Evolutionary conservation across 495 filamentous ascomycete genomes (phyloP), one percentile per base, ranked within the genome.

Genomic region (Rhypophila decipiens): DNA sequence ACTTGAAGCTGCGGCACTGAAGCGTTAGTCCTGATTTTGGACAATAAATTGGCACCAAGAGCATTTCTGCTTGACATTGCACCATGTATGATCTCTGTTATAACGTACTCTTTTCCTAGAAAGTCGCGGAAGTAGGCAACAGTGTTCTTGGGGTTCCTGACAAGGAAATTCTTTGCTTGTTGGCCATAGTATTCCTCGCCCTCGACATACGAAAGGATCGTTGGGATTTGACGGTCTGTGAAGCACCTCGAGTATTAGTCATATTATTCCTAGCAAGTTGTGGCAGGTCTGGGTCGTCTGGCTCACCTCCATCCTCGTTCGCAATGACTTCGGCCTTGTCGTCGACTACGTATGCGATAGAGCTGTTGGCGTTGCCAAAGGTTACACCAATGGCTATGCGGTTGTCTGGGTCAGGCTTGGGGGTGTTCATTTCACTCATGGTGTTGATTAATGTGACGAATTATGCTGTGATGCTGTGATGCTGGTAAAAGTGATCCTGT

Each of bases 291-390:
- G 22, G 19, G 5, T 13, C 18, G 27, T 31, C 27, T 31, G 27
- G 55, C 83, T 63, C 63, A 93, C 89, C 89, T 79, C 93, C 93
- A 69, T 97, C 93, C 70, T 98, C 94, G 70, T 98, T 97, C 49
- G 94, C 93, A 68, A 98, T 97, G 58, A 98, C 91, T 64, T 95
- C 89, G 51, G 89, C 84, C 71, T 91, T 95, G 67, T 90, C 91
- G 57, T 97, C 93, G 37, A 83, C 78, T 24, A 90, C 88, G 60
- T 82, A 85, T 54, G 90, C 93, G 71, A 98, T 97, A 43, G 89
- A 95, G 71, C 91, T 96, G 77, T 89, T 93, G 41, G 87, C 88
- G 71, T 98, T 98, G 67, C 93, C 94, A 75, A 97, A 97, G 42
- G 90, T 87, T 65, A 98, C 88, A 67, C 93, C 93, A 70, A 98